phyloP scores from a whole-genome alignment of 495 filamentous ascomycete species.

The Penicillium pancosmium region DNA sequence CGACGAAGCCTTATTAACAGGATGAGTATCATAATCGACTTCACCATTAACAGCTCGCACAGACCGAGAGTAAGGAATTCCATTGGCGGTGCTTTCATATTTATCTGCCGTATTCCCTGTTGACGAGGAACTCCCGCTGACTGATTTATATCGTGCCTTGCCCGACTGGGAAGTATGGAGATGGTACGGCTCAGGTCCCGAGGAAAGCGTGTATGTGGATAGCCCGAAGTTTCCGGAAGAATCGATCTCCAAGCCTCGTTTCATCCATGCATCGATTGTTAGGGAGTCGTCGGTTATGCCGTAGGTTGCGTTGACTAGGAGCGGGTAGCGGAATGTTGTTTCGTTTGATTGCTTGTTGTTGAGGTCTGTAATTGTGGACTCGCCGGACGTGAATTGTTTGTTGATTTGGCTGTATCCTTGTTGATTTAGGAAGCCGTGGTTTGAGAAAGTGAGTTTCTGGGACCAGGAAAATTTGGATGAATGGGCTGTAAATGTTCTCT shows the following conservation, averaged over 20 bases:
- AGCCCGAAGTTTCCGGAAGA: conserved; percentile 48
- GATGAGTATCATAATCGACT: conserved; percentile 37
- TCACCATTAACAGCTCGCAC: conserved; percentile 56
- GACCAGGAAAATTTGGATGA: conserved; percentile 59
- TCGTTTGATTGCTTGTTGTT: conserved; percentile 22
- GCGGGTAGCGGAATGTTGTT: conserved; percentile 63
- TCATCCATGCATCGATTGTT: conserved; percentile 60
- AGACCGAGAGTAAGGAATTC: conserved; percentile 47
- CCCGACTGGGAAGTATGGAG: conserved; percentile 37
- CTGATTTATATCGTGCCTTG: conserved; percentile 27
- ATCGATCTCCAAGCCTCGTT: conserved; percentile 58
- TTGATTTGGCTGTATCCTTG: conserved; percentile 65
- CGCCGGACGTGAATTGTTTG: conserved; percentile 62
- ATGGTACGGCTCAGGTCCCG: conserved; percentile 33
- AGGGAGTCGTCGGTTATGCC: conserved; percentile 51
- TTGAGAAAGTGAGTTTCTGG: conserved; percentile 61
- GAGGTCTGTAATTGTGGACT: conserved; percentile 48
- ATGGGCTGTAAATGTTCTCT: conserved; percentile 57
- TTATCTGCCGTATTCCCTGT: conserved; percentile 32
- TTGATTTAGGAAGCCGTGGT: conserved; percentile 59
- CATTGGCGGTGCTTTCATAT: conserved; percentile 32
- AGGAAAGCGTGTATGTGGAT: conserved; percentile 52
- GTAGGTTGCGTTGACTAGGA: conserved; percentile 61
- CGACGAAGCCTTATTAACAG: not conserved
- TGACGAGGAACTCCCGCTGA: conserved; percentile 29